Percentiles rank a stretch among this genome's conserved stretches.
Evolutionary conservation across 2,329 filamentous ascomycete species (phyloP).

Genomic region (Grosmannia penicillata): DNA sequence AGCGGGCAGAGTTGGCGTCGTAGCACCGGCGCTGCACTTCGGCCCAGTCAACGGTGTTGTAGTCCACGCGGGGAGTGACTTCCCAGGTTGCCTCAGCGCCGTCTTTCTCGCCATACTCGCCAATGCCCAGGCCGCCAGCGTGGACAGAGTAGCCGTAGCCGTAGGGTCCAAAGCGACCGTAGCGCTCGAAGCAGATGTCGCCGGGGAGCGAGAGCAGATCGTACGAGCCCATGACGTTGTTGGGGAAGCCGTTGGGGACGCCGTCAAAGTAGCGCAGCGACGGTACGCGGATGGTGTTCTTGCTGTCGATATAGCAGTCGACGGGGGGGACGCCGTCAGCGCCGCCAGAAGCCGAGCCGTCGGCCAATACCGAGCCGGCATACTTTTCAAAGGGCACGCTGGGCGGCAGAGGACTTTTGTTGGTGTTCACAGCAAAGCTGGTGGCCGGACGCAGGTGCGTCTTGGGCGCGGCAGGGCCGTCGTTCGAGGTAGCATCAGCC

Average conservation of each 20-base stretch:
- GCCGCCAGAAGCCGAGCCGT: conserved; percentile 25
- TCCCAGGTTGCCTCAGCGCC: conserved; percentile 71
- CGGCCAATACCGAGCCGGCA: conserved; percentile 2
- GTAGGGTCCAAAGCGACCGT: conserved; percentile 77
- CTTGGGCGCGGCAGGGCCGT: conserved; percentile 5
- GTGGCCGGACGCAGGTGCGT: conserved; percentile 13
- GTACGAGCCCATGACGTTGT: conserved; percentile 77
- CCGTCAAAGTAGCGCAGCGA: conserved; percentile 60
- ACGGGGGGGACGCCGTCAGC: conserved; percentile 25
- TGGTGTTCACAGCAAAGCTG: conserved; percentile 1
- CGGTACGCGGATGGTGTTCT: conserved; percentile 52
- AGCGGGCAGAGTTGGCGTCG: conserved; percentile 54
- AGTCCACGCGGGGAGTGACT: conserved; percentile 59
- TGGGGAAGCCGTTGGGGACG: conserved; percentile 69
- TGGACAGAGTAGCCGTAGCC: conserved; percentile 72
- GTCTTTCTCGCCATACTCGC: conserved; percentile 68
- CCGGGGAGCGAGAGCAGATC: conserved; percentile 63
- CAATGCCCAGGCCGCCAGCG: conserved; percentile 70
- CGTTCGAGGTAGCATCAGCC: neutral
- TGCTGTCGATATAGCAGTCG: conserved; percentile 65
- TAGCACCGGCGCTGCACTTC: conserved; percentile 63
- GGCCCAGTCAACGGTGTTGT: conserved; percentile 61
- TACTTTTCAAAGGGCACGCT: conserved; percentile 8
- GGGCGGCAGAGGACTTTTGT: conserved; percentile 10
- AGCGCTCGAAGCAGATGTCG: conserved; percentile 86